Evolutionary conservation across 768 basidiomycete genomes (phyloP).

Genomic region (Mycena polygramma): DNA sequence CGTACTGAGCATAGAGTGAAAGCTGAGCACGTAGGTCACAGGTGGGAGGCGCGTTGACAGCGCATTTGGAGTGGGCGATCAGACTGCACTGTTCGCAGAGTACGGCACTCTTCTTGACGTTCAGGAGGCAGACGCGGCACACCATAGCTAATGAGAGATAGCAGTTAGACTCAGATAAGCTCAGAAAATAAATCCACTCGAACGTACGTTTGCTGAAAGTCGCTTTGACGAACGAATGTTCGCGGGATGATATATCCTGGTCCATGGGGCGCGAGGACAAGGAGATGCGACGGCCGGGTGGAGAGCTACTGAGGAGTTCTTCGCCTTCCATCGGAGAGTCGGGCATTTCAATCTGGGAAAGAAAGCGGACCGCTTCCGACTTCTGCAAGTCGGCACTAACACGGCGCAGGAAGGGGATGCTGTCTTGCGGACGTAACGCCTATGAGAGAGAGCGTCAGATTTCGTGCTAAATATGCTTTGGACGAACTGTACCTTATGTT

Average conservation of each 20-base stretch:
- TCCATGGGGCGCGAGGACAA: conserved; percentile 56
- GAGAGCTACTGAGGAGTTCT: conserved; percentile 50
- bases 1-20: conserved; percentile 83
- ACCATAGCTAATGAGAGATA: conserved; percentile 71
- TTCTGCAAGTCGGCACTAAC: conserved; percentile 90
- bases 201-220: conserved; percentile 91
- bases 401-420: conserved; percentile 93
- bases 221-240: conserved; percentile 92
- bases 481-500: conserved; percentile 71
- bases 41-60: conserved; percentile 77
- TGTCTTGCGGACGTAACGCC: conserved; percentile 93
- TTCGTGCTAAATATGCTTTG: conserved; percentile 7
- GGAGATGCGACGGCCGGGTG: conserved; percentile 56
- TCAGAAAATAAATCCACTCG: conserved; percentile 12
- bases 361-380: conserved; percentile 70
- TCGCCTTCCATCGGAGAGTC: conserved; percentile 59
- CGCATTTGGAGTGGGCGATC: conserved; percentile 87
- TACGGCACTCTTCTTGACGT: conserved; percentile 88
- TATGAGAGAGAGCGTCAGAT: conserved; percentile 43
- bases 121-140: conserved; percentile 85
- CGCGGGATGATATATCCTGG: conserved; percentile 70
- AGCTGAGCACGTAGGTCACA: conserved; percentile 88
- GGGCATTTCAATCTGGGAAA: conserved; percentile 61
- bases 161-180: conserved; percentile 24
- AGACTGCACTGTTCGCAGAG: conserved; percentile 92